Base-by-base conservation (phyloP, 2,329 filamentous ascomycete species). In the Nemania sp. region DNA sequence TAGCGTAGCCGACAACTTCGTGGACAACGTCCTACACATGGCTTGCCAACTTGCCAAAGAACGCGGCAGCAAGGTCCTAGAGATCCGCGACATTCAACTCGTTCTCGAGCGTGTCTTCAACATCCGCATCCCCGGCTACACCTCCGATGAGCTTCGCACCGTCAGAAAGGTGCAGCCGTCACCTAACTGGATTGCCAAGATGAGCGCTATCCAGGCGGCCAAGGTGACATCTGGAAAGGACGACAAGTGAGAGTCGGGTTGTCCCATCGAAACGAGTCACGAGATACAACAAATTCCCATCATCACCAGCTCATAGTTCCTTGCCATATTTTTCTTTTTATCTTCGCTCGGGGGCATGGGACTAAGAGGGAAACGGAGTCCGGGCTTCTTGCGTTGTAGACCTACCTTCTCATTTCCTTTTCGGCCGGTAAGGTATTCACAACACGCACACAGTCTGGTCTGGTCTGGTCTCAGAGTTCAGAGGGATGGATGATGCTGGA, bases 41-140 rank as follows among this genome's bases (percentile, higher is more conserved):
- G 92, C 95, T 15, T 98, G 94, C 79, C 89, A 90, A 70, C 89
- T 97, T 62, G 92, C 94, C 68, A 98, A 98, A 79, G 88, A 97
- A 66, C 91, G 95, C 54, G 91, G 92, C 6, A 94, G 91, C 42
- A 92, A 94, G 68, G 89, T 92, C 0, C 87, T 99, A 20, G 95
- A 99, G 76, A 92, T 93, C 59, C 89, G 91, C 64, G 91, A 95
- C 71, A 86, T 94, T 60, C 91, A 94, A 75, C 86, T 94, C 34
- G 87, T 93, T 6, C 84, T 95, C 2, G 91, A 95, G 77, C 87
- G 91, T 61, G 89, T 90, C 63, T 94, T 92, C 82, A 95, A 95
- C 76, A 94, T 95, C 71, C 90, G 91, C 57, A 92, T 99, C 60
- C 95, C 95, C 0, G 95, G 95, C 12, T 98, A 96, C 77, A 91